Conservation (phyloP, 2,329 filamentous ascomycete genomes). For the Xylaria arbuscula region DNA sequence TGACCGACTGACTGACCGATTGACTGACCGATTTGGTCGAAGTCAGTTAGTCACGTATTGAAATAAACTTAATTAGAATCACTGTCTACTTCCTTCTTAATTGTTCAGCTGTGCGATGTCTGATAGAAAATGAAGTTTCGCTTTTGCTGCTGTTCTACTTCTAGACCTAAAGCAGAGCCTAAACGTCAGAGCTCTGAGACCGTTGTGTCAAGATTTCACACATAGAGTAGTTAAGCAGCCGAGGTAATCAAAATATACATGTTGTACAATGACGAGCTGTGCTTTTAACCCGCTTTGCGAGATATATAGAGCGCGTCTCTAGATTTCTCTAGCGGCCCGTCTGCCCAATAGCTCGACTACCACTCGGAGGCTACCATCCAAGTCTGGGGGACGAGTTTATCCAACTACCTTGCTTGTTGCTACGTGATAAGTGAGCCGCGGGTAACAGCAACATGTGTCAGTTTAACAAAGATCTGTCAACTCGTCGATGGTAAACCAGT, state of each 20-base stretch:
- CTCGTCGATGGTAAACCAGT: not conserved
- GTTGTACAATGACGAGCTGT: slow-evolving; percentile 23
- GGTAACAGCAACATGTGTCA: too few relatives aligned
- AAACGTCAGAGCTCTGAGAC: too few relatives aligned
- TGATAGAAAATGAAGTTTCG: not conserved
- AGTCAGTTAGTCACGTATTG: not conserved
- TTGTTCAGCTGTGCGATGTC: not conserved
- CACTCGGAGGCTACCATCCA: too few relatives aligned
- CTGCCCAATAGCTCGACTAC: too few relatives aligned
- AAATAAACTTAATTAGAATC: slow-evolving; percentile 11
- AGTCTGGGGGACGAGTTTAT: not conserved
- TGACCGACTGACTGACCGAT: not conserved
- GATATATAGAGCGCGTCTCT: not conserved
- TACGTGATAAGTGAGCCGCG: not conserved
- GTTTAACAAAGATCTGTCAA: not conserved
- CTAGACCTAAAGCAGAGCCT: too few relatives aligned
- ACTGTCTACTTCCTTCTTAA: not conserved
- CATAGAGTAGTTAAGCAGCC: not conserved
- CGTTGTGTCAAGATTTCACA: not conserved
- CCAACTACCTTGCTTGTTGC: too few relatives aligned
- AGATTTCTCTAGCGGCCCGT: not conserved
- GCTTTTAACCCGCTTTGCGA: not conserved
- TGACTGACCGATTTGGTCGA: too few relatives aligned
- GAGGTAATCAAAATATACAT: slow-evolving; percentile 21
- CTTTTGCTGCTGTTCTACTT: not conserved